These are phyloP conservation scores for Emericellopsis terricola DNA, from an alignment of 495 filamentous ascomycete species.

Conservation along the genomic window DNA sequence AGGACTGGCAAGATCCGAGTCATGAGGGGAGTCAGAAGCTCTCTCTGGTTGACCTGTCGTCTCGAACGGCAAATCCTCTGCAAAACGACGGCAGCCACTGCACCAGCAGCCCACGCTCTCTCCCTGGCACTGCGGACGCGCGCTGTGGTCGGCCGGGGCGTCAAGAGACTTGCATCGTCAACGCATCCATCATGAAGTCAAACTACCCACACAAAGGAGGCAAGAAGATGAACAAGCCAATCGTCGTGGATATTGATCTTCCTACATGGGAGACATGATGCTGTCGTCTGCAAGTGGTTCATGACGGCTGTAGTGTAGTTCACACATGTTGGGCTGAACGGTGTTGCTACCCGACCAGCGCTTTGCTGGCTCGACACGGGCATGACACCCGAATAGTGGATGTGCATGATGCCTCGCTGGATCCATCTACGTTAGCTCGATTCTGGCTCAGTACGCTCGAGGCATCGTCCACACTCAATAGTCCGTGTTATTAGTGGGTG, in stretches of 20 bases:
- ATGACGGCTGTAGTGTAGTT: not conserved
- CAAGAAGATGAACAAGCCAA: slow-evolving; percentile 51
- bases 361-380: too few species aligned
- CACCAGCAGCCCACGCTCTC: not conserved
- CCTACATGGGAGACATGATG: slow-evolving; percentile 26
- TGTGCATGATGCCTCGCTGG: too few species aligned
- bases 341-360: too few species aligned
- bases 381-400: too few species aligned
- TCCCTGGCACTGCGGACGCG: not conserved
- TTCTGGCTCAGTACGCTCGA: too few species aligned
- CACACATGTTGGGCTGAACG: too few species aligned
- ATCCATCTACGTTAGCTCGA: too few species aligned
- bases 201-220: slow-evolving; percentile 41
- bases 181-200: slow-evolving; percentile 52
- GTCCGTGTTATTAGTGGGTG: too few species aligned
- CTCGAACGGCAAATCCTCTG: slow-evolving; percentile 12
- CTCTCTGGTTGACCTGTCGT: slow-evolving; percentile 22
- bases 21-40: slow-evolving; percentile 19
- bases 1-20: slow-evolving; percentile 23
- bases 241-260: slow-evolving; percentile 62
- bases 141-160: slow-evolving; percentile 15
- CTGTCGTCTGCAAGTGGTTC: not conserved
- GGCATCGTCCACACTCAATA: too few species aligned
- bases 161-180: slow-evolving; percentile 60
- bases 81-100: slow-evolving; percentile 13